Percentiles rank a stretch among this genome's conserved stretches.
These are phyloP conservation scores for Tuctoria greenei DNA, from an alignment of 176 grass and related monocot genomes.

Conservation along the genomic window DNA sequence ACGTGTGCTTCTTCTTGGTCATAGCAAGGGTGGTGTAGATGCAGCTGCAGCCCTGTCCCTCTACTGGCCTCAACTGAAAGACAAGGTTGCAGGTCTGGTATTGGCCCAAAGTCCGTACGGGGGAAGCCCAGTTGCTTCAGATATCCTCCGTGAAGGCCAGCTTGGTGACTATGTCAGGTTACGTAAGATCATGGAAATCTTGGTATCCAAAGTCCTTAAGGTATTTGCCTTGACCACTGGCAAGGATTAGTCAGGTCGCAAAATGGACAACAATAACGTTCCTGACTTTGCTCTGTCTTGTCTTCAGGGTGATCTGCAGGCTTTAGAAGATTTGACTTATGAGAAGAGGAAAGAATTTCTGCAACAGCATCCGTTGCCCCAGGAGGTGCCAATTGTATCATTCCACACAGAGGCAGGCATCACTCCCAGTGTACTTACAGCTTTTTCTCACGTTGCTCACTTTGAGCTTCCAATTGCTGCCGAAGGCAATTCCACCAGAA, in stretches of 20 bases:
- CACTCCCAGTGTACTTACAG: conserved; percentile 62
- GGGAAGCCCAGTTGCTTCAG: conserved; percentile 85
- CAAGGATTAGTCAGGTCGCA: neutral
- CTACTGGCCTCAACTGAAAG: conserved; percentile 83
- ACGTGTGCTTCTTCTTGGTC: conserved; percentile 78
- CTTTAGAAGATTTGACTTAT: conserved; percentile 79
- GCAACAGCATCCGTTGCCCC: conserved; percentile 51
- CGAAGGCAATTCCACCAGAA: conserved; percentile 51
- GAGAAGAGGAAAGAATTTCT: conserved; percentile 78
- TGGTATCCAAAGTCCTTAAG: conserved; percentile 90
- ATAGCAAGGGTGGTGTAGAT: conserved; percentile 96
- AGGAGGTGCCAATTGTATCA: conserved; percentile 70
- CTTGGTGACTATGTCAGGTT: conserved; percentile 90
- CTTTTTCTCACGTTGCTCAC: conserved; percentile 85
- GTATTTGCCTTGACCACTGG: conserved; percentile 44
- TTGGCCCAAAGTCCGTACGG: conserved; percentile 91
- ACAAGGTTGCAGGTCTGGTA: conserved; percentile 83
- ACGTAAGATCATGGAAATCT: conserved; percentile 75
- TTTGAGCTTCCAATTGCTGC: conserved; percentile 68
- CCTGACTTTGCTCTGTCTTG: conserved; percentile 22
- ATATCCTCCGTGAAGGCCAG: conserved; percentile 84
- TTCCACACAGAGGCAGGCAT: conserved; percentile 93
- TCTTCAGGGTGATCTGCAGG: conserved; percentile 76
- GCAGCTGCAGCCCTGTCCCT: conserved; percentile 77
- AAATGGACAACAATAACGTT: neutral